Evolutionary conservation across 345 rosid genomes (phyloP).

Genomic region (Raphanus raphanistrum): DNA sequence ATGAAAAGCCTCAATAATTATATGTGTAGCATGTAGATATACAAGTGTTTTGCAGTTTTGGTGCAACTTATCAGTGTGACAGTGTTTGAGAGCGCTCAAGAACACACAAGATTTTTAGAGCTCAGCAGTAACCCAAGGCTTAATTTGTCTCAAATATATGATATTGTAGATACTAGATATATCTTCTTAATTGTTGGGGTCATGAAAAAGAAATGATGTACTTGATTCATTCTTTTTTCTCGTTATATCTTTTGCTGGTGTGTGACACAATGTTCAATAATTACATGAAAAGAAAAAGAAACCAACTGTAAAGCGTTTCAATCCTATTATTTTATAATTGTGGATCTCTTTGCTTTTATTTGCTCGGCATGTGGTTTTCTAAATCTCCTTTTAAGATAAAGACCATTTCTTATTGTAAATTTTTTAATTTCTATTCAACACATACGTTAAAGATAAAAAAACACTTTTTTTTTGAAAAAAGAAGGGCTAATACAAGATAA

Average conservation of each 20-base stretch:
- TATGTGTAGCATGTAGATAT: not conserved
- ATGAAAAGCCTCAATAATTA: not conserved
- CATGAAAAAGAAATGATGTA: not conserved
- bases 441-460: not conserved
- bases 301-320: constrained; percentile 23
- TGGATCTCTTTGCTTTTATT: constrained; percentile 23
- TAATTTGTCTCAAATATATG: not conserved
- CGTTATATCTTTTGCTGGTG: not conserved
- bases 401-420: not conserved
- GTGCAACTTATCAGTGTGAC: not conserved
- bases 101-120: not conserved
- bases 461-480: no score
- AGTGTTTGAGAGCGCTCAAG: not conserved
- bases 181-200: not conserved
- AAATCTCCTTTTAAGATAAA: constrained; percentile 5
- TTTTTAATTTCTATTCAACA: not conserved
- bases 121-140: not conserved
- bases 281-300: constrained; percentile 12
- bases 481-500: no score
- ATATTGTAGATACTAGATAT: not conserved
- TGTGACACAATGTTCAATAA: constrained; percentile 25
- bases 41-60: not conserved
- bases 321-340: constrained; percentile 1
- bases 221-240: not conserved
- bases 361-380: constrained; percentile 29